phyloP scores from a whole-genome alignment of 1,139 yeast genomes.

The Geotrichum reessii region DNA sequence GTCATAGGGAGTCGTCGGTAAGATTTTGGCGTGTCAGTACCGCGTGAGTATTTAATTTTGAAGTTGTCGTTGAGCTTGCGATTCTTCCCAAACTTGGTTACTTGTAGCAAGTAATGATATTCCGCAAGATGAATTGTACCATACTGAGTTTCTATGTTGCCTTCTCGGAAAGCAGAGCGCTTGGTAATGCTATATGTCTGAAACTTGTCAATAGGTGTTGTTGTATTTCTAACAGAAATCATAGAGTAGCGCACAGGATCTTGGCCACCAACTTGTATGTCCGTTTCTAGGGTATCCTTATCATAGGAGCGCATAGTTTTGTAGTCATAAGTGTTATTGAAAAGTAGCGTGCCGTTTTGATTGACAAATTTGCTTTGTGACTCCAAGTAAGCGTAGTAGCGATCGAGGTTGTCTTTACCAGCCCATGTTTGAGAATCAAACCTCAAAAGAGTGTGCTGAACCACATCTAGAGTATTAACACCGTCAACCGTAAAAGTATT shows the following conservation, averaged over 20 bases:
- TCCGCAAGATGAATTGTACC: constrained; percentile 17
- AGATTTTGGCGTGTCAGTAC: neutral
- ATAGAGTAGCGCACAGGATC: constrained; percentile 12
- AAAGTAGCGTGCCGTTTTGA: constrained; percentile 9
- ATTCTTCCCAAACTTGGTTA: constrained; percentile 8
- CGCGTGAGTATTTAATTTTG: constrained; percentile 8
- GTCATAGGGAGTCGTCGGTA: constrained; percentile 13
- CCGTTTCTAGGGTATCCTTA: constrained; percentile 2
- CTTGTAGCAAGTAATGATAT: constrained; percentile 11
- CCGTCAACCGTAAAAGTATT: constrained; percentile 17
- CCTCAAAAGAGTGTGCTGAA: constrained; percentile 6
- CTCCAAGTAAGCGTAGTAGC: constrained; percentile 8
- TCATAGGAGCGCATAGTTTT: constrained; percentile 1
- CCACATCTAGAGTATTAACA: constrained; percentile 10
- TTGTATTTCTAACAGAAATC: constrained; percentile 14
- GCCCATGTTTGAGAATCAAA: constrained; percentile 9
- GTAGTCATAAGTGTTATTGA: constrained; percentile 18
- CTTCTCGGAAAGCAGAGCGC: constrained; percentile 14
- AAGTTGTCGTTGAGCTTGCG: constrained; percentile 4
- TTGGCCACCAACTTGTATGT: constrained; percentile 7
- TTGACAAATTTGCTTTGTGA: constrained; percentile 8
- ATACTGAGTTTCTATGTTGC: constrained; percentile 1
- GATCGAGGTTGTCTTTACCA: constrained; percentile 1
- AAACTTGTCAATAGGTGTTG: constrained; percentile 3
- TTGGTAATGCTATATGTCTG: constrained; percentile 16